A percentile compares a stretch with the other conserved stretches of the same genome.
phyloP scores from a whole-genome alignment of 495 filamentous ascomycete genomes.

The Copromyces sp. region DNA sequence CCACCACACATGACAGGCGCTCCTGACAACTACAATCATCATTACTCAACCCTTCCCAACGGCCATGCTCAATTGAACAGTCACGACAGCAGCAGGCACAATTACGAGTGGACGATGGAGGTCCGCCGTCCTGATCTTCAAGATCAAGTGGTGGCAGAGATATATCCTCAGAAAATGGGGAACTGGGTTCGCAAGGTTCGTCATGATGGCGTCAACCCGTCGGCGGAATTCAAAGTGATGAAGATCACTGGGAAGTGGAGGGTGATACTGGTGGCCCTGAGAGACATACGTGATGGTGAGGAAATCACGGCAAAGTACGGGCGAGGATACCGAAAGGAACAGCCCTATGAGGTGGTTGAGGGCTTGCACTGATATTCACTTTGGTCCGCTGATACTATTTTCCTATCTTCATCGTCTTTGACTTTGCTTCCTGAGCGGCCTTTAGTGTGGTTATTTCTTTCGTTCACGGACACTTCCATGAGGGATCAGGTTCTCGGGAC shows the following conservation, averaged over 20 bases:
- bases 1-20: conserved; percentile 4
- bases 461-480: background rate
- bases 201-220: conserved; percentile 11
- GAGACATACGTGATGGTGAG: conserved; percentile 16
- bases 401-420: background rate
- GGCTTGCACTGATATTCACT: conserved; percentile 6
- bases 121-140: conserved; percentile 17
- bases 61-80: background rate
- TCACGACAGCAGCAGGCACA: background rate
- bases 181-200: conserved; percentile 25
- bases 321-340: conserved; percentile 9
- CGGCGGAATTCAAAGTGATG: conserved; percentile 10
- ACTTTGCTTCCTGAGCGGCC: background rate
- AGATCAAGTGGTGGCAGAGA: conserved; percentile 16
- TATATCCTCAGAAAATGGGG: conserved; percentile 15
- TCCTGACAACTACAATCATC: background rate
- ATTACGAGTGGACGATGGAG: conserved; percentile 14
- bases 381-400: background rate
- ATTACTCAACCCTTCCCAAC: background rate
- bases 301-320: conserved; percentile 22
- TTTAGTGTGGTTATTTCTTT: background rate
- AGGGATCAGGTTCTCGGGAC: background rate
- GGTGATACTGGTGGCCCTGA: conserved; percentile 12
- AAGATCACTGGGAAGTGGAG: conserved; percentile 20
- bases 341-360: conserved; percentile 15